Evolutionary conservation across 2,329 filamentous ascomycete species (phyloP).

Genomic region (Raffaelea albimanens): DNA sequence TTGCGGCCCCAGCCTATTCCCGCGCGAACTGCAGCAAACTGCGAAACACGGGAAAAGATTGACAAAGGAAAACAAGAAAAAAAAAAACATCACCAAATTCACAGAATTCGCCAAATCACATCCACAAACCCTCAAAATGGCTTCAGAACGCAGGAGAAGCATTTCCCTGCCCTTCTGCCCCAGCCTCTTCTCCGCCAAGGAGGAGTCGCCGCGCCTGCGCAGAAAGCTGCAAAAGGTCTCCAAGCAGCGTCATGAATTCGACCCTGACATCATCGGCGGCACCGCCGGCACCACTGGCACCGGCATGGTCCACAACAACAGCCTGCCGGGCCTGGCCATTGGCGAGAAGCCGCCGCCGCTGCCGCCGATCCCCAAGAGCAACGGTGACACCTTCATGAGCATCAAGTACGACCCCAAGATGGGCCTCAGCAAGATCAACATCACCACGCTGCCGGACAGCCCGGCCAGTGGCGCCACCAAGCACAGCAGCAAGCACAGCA

Average conservation of each 20-base stretch:
- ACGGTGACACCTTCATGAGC: conserved; percentile 6
- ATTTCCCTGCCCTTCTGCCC: conserved; percentile 5
- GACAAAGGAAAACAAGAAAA: neutral
- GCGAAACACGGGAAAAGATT: conserved; percentile 50
- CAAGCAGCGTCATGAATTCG: conserved; percentile 11
- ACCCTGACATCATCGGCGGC: neutral
- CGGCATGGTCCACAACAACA: too few species aligned
- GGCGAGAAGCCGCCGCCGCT: too few species aligned
- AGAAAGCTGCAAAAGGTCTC: conserved; percentile 24
- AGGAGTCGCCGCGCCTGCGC: conserved; percentile 16
- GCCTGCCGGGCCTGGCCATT: neutral
- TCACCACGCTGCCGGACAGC: too few species aligned
- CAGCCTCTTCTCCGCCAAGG: conserved; percentile 1
- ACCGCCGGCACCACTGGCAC: too few species aligned
- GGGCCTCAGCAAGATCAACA: neutral
- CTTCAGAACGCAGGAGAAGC: conserved; percentile 12
- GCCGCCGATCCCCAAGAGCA: too few species aligned
- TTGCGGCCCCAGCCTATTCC: too few species aligned
- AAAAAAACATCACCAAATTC: too few species aligned
- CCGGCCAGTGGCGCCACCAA: too few species aligned
- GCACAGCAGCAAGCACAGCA: neutral
- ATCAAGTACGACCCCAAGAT: conserved; percentile 7
- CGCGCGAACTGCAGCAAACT: too few species aligned
- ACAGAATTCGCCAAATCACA: too few species aligned
- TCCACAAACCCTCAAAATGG: conserved; percentile 5